Evolutionary conservation across 345 rosid genomes (phyloP), one percentile per base, ranked within the genome.

Genomic region (Rhodamnia argentea): DNA sequence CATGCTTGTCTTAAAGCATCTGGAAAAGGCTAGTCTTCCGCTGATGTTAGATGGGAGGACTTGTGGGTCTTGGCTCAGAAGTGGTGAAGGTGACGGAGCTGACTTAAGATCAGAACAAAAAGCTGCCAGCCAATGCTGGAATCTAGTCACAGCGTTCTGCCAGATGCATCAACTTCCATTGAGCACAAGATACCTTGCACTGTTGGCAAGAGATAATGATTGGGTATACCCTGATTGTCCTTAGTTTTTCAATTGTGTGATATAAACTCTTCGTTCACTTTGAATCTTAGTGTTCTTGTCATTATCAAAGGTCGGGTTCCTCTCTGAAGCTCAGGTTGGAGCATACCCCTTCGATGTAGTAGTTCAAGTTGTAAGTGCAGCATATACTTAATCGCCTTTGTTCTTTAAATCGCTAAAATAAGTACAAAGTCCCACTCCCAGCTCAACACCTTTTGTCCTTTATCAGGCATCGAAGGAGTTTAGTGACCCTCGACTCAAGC

Each of bases 21-120:
- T 97, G 92, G 99, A 97, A 88, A 96, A 93, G 90, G 98, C 98
- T 89, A 97, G 99, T 89, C 98, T 97, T 89, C 98, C 98, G 52
- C 87, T 78, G 64, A 83, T 89, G 88, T 88, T 84, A 62, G 95
- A 93, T 83, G 95, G 92, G 82, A 94, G 92, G 90, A 94, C 99
- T 78, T 94, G 99, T 89, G 99, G 99, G 82, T 93, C 89, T 91
- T 97, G 99, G 99, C 92, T 97, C 83, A 92, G 90, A 84, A 93
- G 92, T 89, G 99, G 99, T 57, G 90, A 87, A 91, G 98, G 99
- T 86, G 94, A 96, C 88, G 99, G 99, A 74, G 88, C 92, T 85
- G 96, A 94, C 90, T 87, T 96, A 88, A 93, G 99, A 88, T 92
- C 94, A 86, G 95, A 92, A 87, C 99, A 97, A 88, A 94, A 96